A percentile compares a stretch with the other conserved stretches of the same genome.
phyloP scores from a whole-genome alignment of 2,329 filamentous ascomycete species.

The Calycina herbarum region DNA sequence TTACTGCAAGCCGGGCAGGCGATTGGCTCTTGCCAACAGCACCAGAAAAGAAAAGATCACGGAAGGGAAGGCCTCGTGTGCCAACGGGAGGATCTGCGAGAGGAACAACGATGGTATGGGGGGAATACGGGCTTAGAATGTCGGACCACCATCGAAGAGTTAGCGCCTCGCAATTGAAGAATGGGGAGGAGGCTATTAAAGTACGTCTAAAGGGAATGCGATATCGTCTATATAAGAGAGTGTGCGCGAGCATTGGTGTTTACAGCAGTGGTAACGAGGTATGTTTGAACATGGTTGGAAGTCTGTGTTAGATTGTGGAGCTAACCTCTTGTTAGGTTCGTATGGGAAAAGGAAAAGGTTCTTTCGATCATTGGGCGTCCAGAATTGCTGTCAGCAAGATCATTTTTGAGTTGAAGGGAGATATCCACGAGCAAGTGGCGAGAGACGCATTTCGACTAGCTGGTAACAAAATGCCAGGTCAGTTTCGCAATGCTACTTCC shows the following conservation, averaged over 20 bases:
- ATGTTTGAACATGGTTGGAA: slow-evolving; percentile 31
- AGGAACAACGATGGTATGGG: slow-evolving; percentile 94
- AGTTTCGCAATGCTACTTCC: slow-evolving; percentile 36
- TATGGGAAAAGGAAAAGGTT: slow-evolving; percentile 99
- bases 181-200: slow-evolving; percentile 92
- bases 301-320: background rate
- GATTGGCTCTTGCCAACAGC: slow-evolving; percentile 83
- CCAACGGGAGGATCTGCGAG: slow-evolving; percentile 87
- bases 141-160: slow-evolving; percentile 90
- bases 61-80: slow-evolving; percentile 83
- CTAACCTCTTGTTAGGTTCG: slow-evolving; percentile 58
- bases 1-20: slow-evolving; percentile 57
- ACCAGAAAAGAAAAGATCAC: slow-evolving; percentile 82
- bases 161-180: slow-evolving; percentile 80
- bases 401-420: slow-evolving; percentile 87
- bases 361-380: slow-evolving; percentile 94
- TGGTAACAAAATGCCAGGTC: slow-evolving; percentile 91
- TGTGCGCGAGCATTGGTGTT: slow-evolving; percentile 90
- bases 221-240: slow-evolving; percentile 87
- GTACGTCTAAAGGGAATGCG: slow-evolving; percentile 84
- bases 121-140: slow-evolving; percentile 93
- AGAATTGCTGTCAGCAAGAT: slow-evolving; percentile 89
- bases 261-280: slow-evolving; percentile 94
- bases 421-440: slow-evolving; percentile 91
- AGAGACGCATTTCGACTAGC: slow-evolving; percentile 92